Evolutionary conservation across 2,329 filamentous ascomycete species (phyloP).

Genomic region (Paracoccidioides brasiliensis): DNA sequence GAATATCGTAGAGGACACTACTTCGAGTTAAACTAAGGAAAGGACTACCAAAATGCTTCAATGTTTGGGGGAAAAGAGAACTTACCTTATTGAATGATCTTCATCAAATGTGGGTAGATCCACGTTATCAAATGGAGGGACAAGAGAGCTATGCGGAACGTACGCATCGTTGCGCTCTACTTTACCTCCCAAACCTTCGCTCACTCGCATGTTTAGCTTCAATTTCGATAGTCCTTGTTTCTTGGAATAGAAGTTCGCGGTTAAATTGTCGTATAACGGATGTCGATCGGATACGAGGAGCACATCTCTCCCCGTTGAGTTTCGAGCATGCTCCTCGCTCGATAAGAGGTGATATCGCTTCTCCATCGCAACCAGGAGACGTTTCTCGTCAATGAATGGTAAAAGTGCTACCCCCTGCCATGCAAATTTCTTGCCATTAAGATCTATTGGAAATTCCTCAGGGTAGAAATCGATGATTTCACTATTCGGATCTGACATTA

Average conservation of each 20-base stretch:
- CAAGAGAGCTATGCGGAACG: constrained; percentile 68
- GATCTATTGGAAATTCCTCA: constrained; percentile 78
- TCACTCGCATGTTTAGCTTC: constrained; percentile 60
- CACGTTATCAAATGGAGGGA: constrained; percentile 60
- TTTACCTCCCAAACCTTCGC: constrained; percentile 64
- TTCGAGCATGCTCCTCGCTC: constrained; percentile 63
- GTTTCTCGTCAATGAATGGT: constrained; percentile 89
- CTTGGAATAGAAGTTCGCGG: constrained; percentile 81
- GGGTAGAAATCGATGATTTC: constrained; percentile 97
- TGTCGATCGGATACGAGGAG: constrained; percentile 75
- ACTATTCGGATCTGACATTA: constrained; percentile 81
- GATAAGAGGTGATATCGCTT: constrained; percentile 70
- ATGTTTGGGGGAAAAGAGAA: constrained; percentile 12
- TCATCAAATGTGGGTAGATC: constrained; percentile 67
- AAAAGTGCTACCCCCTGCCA: constrained; percentile 93
- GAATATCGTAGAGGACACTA: constrained; percentile 79
- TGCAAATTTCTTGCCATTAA: constrained; percentile 96
- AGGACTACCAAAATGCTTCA: not conserved
- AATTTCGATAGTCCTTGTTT: constrained; percentile 55
- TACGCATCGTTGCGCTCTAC: constrained; percentile 74
- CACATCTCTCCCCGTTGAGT: constrained; percentile 66
- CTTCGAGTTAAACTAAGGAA: constrained; percentile 15
- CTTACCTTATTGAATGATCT: constrained; percentile 73
- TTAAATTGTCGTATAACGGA: constrained; percentile 73
- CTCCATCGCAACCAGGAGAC: constrained; percentile 68